These are phyloP conservation scores for Boletus sp. DNA, from an alignment of 1,284 basidiomycete genomes.

Conservation along the genomic window DNA sequence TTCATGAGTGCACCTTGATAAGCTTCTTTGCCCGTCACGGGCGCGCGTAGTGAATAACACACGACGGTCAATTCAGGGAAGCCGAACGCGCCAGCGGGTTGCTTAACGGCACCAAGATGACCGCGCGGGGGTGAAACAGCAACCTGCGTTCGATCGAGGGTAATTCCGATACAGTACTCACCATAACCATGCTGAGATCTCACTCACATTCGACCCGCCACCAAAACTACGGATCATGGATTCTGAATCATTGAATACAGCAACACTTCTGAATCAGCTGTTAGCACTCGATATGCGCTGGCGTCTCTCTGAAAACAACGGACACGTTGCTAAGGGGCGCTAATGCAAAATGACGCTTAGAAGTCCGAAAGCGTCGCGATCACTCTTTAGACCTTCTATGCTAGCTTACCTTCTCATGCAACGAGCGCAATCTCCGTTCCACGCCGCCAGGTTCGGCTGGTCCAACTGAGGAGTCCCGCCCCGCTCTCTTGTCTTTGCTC, in stretches of 20 bases:
- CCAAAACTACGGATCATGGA: neutral
- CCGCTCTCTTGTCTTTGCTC: neutral
- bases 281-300: neutral
- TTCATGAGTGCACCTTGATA: neutral
- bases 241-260: no score
- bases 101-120: slow-evolving; percentile 20
- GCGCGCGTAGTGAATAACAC: slow-evolving; percentile 2
- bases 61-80: slow-evolving; percentile 17
- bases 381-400: slow-evolving; percentile 17
- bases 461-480: neutral
- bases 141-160: slow-evolving; percentile 8
- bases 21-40: slow-evolving; percentile 18
- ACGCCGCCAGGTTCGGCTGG: neutral
- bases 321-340: neutral
- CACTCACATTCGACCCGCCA: slow-evolving; percentile 1
- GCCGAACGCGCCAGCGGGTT: slow-evolving; percentile 20
- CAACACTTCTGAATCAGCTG: neutral
- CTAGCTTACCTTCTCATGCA: slow-evolving; percentile 14
- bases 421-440: slow-evolving; percentile 21
- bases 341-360: neutral
- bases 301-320: neutral
- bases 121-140: slow-evolving; percentile 8
- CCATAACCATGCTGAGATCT: slow-evolving; percentile 1
- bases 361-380: slow-evolving; percentile 25
- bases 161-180: neutral